Evolutionary conservation across 225 moss, liverwort and hornwort genomes (phyloP).

Genomic region (Physcomitrellopsis africana): DNA sequence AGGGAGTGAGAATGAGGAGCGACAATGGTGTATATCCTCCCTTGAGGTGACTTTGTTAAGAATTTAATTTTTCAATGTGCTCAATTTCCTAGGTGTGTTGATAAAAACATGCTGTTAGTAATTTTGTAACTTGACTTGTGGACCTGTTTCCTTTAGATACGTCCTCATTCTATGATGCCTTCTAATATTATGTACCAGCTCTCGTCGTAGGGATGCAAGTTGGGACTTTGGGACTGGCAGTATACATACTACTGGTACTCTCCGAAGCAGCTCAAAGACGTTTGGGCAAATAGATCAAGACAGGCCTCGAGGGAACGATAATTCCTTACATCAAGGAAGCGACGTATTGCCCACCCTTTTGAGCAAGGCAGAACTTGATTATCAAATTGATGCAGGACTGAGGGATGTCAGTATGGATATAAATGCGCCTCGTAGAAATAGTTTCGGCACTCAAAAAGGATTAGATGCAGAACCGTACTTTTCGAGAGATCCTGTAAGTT

Average conservation of each 20-base stretch:
- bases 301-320: constrained; percentile 32
- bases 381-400: constrained; percentile 65
- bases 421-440: constrained; percentile 63
- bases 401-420: constrained; percentile 50
- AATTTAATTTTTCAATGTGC: constrained; percentile 1
- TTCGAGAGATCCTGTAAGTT: constrained; percentile 50
- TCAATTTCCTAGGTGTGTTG: not conserved
- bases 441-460: constrained; percentile 53
- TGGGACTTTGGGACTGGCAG: constrained; percentile 85
- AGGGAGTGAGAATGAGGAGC: constrained; percentile 52
- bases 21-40: constrained; percentile 48
- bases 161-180: not conserved
- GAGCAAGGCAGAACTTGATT: constrained; percentile 70
- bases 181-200: constrained; percentile 31
- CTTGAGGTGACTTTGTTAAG: constrained; percentile 25
- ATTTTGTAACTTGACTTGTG: constrained; percentile 7
- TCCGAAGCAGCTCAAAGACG: constrained; percentile 68
- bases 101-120: not conserved
- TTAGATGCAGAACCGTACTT: constrained; percentile 45
- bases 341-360: constrained; percentile 66
- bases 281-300: constrained; percentile 55
- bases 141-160: not conserved
- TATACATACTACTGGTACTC: constrained; percentile 71
- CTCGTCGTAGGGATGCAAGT: constrained; percentile 73
- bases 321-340: constrained; percentile 27